Base-by-base conservation (phyloP, 169 alveolate genomes). In the Eimeria necatrix region DNA sequence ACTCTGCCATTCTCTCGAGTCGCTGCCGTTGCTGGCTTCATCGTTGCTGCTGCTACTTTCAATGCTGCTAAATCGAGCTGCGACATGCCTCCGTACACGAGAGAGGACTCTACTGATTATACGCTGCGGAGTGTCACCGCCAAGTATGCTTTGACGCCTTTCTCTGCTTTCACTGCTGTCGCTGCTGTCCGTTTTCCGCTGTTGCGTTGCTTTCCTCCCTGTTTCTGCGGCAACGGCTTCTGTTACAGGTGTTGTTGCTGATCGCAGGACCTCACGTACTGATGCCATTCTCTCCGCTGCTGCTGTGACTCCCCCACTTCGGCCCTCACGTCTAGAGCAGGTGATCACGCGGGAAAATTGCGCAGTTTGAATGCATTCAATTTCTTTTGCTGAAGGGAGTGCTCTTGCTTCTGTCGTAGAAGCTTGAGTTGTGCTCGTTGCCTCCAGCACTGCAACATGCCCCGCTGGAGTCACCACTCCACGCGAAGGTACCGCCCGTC, bases 71-170 rank as follows among this genome's bases (percentile, higher is more conserved):
- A 76, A 41, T 26, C 46, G 46, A 41, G 61, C 87, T 46, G 87
- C 87, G 46, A 76, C 87, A 53, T 59, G 87, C n/a, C 87, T 76
- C 10, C 87, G 87, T 26, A 76, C 87, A 6, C 87, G 87, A 41
- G 87, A 76, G 51, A 76, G 64, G 61, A 76, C 51, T 76, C 61
- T 76, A 16, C 46, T 12, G 64, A 76, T 59, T 14, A 76, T 41
- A 46, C 46, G 87, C 64, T 49, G 87, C 46, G 87, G 87, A 26
- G 87, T 76, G 56, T 76, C 87, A 6, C 18, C 46, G 12, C 46
- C 87, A 41, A 76, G 46, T 0, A 76, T 76, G 61, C 87, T 49
- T 16, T 41, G 46, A 24, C 20, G 61, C 4, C 46, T 26, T 10
- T 76, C 87, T 7, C 14, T 49, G n/a, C 61, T 49, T 22, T 48